phyloP scores from a whole-genome alignment of 129 eudicot genomes.

The Dittrichia graveolens region DNA sequence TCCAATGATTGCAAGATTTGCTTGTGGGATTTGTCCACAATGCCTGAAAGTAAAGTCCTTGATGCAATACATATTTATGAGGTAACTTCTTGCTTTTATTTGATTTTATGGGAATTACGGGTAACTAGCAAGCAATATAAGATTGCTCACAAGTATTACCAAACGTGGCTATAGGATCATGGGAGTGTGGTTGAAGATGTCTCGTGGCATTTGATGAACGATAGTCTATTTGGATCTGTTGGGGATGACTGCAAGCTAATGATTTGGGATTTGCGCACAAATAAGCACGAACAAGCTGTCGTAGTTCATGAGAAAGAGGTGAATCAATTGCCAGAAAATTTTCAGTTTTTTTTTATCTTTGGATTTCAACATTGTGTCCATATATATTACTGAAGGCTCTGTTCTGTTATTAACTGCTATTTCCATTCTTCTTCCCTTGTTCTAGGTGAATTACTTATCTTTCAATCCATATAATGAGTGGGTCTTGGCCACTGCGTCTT shows the following conservation, averaged over 20 bases:
- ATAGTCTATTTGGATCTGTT: conserved; percentile 85
- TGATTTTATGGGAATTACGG: neutral
- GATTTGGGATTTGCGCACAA: conserved; percentile 90
- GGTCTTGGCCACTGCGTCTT: conserved; percentile 93
- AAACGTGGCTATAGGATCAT: conserved; percentile 57
- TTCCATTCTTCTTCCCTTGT: conserved; percentile 5
- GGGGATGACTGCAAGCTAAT: conserved; percentile 88
- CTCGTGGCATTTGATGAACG: conserved; percentile 86
- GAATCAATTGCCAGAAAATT: neutral
- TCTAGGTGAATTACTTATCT: conserved; percentile 84
- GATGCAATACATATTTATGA: conserved; percentile 55
- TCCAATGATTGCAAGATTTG: conserved; percentile 85
- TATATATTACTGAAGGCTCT: neutral
- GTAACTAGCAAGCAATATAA: neutral
- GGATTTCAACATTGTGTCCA: conserved; percentile 7
- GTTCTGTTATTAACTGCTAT: neutral
- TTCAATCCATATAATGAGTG: conserved; percentile 86
- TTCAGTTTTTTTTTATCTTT: neutral
- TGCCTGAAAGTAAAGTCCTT: conserved; percentile 72
- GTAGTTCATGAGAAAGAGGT: conserved; percentile 93
- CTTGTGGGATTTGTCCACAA: conserved; percentile 81
- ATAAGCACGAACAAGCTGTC: conserved; percentile 76
- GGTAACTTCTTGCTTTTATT: conserved; percentile 35
- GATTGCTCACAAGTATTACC: neutral
- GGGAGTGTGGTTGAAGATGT: conserved; percentile 83